These are phyloP conservation scores for Tillandsia leiboldiana DNA, from an alignment of 176 grass and related monocot genomes.

Conservation along the genomic window DNA sequence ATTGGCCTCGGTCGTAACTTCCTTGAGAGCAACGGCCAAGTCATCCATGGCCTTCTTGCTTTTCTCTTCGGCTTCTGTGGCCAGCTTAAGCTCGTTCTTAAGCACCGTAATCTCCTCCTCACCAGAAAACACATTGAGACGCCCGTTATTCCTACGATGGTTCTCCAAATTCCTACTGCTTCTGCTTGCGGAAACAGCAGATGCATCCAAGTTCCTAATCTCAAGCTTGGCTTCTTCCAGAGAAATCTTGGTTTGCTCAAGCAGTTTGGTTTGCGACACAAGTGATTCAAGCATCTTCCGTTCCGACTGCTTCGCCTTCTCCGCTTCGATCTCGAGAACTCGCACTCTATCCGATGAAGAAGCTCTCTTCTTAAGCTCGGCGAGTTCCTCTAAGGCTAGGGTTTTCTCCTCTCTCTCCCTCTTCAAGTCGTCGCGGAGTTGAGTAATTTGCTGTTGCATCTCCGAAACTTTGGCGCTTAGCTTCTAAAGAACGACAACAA, in stretches of 20 bases:
- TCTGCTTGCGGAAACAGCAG: neutral
- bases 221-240: slow-evolving; percentile 89
- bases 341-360: neutral
- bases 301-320: slow-evolving; percentile 75
- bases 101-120: slow-evolving; percentile 55
- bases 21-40: slow-evolving; percentile 55
- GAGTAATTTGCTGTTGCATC: slow-evolving; percentile 43
- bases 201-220: slow-evolving; percentile 30
- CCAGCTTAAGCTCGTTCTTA: slow-evolving; percentile 29
- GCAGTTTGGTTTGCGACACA: slow-evolving; percentile 65
- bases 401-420: slow-evolving; percentile 55
- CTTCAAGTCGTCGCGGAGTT: slow-evolving; percentile 53
- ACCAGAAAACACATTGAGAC: no score
- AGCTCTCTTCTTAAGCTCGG: slow-evolving; percentile 8
- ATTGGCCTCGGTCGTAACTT: slow-evolving; percentile 66
- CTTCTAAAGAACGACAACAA: neutral
- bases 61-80: slow-evolving; percentile 56
- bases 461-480: slow-evolving; percentile 1
- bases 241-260: slow-evolving; percentile 88
- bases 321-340: slow-evolving; percentile 44
- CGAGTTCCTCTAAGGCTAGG: slow-evolving; percentile 32
- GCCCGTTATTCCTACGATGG: neutral
- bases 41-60: slow-evolving; percentile 73
- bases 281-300: slow-evolving; percentile 89
- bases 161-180: slow-evolving; percentile 17